Conservation (phyloP, 208 protist species). For the Acanthamoeba lugdunensis region DNA sequence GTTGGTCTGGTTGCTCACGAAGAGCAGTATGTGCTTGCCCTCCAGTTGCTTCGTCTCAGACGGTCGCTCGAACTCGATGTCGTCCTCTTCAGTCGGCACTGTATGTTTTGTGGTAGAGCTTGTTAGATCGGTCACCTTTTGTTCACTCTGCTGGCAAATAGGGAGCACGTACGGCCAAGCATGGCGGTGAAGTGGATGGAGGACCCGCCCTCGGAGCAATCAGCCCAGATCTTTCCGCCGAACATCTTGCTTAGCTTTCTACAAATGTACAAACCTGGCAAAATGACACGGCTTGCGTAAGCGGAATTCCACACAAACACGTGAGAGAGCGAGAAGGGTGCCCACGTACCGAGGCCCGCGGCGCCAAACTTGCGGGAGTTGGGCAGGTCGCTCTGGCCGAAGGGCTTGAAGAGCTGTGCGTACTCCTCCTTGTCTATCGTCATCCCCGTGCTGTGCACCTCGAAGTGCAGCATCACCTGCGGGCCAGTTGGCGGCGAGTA, state of each 20-base stretch:
- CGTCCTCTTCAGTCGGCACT: neutral
- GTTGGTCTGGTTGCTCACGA: constrained; percentile 3
- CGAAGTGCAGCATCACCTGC: neutral
- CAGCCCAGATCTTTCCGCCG: neutral
- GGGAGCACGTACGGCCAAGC: neutral
- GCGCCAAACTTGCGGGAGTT: neutral
- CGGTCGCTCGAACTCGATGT: neutral
- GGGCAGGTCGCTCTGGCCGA: neutral
- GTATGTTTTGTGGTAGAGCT: neutral
- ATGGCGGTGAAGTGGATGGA: neutral
- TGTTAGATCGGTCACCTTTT: no score
- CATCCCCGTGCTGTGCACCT: constrained; percentile 2
- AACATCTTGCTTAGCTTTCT: constrained; percentile 38
- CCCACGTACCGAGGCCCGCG: neutral
- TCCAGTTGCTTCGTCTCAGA: neutral
- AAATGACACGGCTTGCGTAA: neutral
- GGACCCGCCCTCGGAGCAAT: neutral
- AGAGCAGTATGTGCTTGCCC: neutral
- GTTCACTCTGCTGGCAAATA: no score
- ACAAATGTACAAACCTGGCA: constrained; percentile 36
- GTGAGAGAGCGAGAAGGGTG: neutral
- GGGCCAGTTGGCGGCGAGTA: neutral
- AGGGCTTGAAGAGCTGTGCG: constrained; percentile 33
- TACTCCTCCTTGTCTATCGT: neutral
- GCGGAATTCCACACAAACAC: neutral